These are phyloP conservation scores for Candida nonsorbophila DNA, from an alignment of 805 yeast species.

Conservation along the genomic window DNA sequence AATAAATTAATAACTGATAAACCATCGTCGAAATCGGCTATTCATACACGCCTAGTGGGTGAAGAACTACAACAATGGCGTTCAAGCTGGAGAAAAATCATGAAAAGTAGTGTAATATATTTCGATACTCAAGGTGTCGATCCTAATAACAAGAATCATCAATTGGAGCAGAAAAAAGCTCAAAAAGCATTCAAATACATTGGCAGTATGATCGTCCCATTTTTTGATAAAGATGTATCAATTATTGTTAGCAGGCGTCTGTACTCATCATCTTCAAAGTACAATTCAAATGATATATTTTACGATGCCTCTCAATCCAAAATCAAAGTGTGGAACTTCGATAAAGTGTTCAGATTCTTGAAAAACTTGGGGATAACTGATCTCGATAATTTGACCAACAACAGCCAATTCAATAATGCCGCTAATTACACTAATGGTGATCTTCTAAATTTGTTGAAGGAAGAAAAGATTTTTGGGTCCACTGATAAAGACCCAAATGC, in stretches of 20 bases:
- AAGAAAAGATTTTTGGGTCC: conserved; percentile 83
- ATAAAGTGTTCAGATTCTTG: conserved; percentile 77
- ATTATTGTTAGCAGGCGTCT: conserved; percentile 72
- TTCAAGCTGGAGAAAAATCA: conserved; percentile 55
- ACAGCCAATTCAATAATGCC: conserved; percentile 1
- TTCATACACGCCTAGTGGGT: conserved; percentile 34
- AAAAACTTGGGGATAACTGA: conserved; percentile 48
- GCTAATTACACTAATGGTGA: conserved; percentile 11
- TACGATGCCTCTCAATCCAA: conserved; percentile 54
- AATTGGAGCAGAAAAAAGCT: conserved; percentile 37
- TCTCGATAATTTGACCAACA: conserved; percentile 11
- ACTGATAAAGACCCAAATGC: conserved; percentile 86
- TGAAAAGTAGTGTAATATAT: conserved; percentile 55
- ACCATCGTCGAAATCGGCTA: too few relatives aligned
- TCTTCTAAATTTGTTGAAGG: conserved; percentile 55
- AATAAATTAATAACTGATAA: too few relatives aligned
- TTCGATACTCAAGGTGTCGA: conserved; percentile 51
- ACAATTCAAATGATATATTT: conserved; percentile 57
- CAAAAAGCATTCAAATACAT: conserved; percentile 40
- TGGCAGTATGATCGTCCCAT: conserved; percentile 42
- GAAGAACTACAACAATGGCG: conserved; percentile 56
- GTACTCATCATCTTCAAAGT: conserved; percentile 32
- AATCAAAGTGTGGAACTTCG: conserved; percentile 83
- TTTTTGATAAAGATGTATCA: conserved; percentile 56
- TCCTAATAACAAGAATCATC: conserved; percentile 29